Evolutionary conservation across 805 yeast genomes (phyloP).

Genomic region (Yarrowia sp.): DNA sequence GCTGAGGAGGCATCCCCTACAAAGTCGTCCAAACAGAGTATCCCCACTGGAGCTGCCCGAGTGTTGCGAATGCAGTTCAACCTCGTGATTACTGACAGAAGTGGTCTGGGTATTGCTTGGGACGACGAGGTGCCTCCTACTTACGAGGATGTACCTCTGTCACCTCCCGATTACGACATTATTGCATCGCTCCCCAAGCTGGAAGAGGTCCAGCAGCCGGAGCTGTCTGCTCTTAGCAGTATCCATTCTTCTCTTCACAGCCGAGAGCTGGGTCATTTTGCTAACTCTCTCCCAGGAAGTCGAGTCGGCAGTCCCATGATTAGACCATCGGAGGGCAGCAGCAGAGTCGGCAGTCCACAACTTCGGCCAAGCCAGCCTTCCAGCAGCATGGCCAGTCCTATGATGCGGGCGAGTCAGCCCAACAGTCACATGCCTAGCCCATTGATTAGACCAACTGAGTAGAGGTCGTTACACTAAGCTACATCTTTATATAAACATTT

Average conservation of each 20-base stretch:
- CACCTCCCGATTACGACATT: slow-evolving; percentile 76
- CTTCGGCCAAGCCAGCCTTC: slow-evolving; percentile 20
- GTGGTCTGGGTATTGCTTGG: slow-evolving; percentile 97
- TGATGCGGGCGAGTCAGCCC: slow-evolving; percentile 17
- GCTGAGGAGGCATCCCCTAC: slow-evolving; percentile 66
- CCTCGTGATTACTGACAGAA: slow-evolving; percentile 75
- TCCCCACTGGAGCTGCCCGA: slow-evolving; percentile 84
- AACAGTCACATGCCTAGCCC: slow-evolving; percentile 12
- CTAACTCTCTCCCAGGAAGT: slow-evolving; percentile 21
- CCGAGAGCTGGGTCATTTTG: slow-evolving; percentile 15
- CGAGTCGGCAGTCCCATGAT: slow-evolving; percentile 22
- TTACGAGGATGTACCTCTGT: slow-evolving; percentile 77
- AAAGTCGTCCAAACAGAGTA: slow-evolving; percentile 36
- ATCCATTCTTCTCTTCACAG: slow-evolving; percentile 14
- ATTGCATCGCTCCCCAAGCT: slow-evolving; percentile 34
- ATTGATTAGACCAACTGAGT: not conserved
- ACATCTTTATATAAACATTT: not conserved
- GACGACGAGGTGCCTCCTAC: slow-evolving; percentile 99
- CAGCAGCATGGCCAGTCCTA: slow-evolving; percentile 16
- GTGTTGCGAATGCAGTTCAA: slow-evolving; percentile 93
- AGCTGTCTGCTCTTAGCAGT: slow-evolving; percentile 7
- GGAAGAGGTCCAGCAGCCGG: slow-evolving; percentile 30
- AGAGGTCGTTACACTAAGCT: not conserved
- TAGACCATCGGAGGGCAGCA: not conserved
- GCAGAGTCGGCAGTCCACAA: not conserved